phyloP scores from a whole-genome alignment of 2,329 filamentous ascomycete genomes.

The Hymenoscyphus scutula region DNA sequence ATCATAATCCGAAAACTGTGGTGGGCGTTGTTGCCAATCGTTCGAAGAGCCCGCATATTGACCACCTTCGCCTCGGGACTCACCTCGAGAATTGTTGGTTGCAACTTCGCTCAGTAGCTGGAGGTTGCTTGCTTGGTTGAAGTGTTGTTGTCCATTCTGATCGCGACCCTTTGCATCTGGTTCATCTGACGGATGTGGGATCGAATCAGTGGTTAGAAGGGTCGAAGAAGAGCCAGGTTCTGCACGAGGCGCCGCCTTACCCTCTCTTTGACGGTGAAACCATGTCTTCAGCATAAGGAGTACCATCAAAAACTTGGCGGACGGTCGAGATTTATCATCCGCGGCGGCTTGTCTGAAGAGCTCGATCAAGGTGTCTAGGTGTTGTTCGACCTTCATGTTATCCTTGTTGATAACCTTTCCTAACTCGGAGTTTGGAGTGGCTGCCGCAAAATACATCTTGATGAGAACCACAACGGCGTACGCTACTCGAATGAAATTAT shows the following conservation, averaged over 20 bases:
- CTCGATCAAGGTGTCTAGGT: conserved; percentile 67
- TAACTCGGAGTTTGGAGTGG: conserved; percentile 61
- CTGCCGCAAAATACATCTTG: conserved; percentile 60
- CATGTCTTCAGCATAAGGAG: conserved; percentile 68
- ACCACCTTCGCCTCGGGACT: conserved; percentile 25
- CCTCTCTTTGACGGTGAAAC: conserved; percentile 40
- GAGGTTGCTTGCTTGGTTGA: conserved; percentile 37
- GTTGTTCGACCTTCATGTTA: conserved; percentile 62
- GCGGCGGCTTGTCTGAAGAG: conserved; percentile 65
- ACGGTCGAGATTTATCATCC: conserved; percentile 61
- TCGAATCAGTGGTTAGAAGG: conserved; percentile 4
- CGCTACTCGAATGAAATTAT: conserved; percentile 52
- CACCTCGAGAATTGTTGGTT: conserved; percentile 35
- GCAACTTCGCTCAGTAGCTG: conserved; percentile 43
- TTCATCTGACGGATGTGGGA: conserved; percentile 8
- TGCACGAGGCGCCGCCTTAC: conserved; percentile 18
- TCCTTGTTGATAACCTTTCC: conserved; percentile 68
- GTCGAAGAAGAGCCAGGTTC: conserved; percentile 7
- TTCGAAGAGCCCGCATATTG: conserved; percentile 24
- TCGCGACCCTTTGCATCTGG: conserved; percentile 2
- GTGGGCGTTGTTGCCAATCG: conserved; percentile 27
- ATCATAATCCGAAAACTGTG: conserved; percentile 22
- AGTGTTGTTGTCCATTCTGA: conserved; percentile 27
- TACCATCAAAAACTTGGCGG: conserved; percentile 69
- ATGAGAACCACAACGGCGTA: conserved; percentile 58